Percentiles rank a stretch among this genome's conserved stretches.
Conservation (phyloP, 257 asterid species). For the Cordia subcordata region DNA sequence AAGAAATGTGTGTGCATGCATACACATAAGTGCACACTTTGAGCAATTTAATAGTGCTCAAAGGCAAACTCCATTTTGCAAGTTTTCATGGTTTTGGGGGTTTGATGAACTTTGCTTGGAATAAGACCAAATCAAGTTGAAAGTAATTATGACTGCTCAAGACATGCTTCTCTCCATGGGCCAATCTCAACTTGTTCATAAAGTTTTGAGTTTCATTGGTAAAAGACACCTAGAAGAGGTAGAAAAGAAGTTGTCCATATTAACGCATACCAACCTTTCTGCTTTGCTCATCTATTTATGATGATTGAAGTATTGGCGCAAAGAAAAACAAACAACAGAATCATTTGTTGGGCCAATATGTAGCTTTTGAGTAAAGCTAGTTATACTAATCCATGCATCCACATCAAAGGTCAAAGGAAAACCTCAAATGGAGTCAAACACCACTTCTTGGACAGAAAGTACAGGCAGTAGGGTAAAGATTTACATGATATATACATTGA, state of each 20-base stretch:
- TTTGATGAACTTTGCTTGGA: conserved; percentile 56
- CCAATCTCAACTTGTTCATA: conserved; percentile 77
- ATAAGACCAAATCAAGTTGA: conserved; percentile 57
- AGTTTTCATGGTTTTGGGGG: conserved; percentile 27
- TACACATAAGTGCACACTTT: conserved; percentile 13
- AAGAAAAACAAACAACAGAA: conserved; percentile 35
- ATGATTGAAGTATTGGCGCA: conserved; percentile 18
- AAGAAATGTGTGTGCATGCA: conserved; percentile 9
- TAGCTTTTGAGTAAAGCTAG: conserved; percentile 60
- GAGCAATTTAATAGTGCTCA: conserved; percentile 42
- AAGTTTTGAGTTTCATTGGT: conserved; percentile 55
- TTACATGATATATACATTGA: too few species aligned
- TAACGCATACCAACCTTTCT: conserved; percentile 5
- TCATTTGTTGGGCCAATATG: conserved; percentile 35
- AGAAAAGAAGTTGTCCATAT: conserved; percentile 20
- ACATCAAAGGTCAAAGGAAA: conserved; percentile 52
- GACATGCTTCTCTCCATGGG: conserved; percentile 70
- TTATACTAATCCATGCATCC: conserved; percentile 45
- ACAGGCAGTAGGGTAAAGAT: background rate
- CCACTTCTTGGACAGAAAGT: conserved; percentile 34
- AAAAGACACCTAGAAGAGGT: conserved; percentile 43
- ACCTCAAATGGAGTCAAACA: conserved; percentile 49
- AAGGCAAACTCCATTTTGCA: conserved; percentile 59
- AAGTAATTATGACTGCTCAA: conserved; percentile 73
- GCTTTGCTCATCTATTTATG: conserved; percentile 19